Conservation (phyloP, 106 monocot species). For the Hemerocallis citrina region DNA sequence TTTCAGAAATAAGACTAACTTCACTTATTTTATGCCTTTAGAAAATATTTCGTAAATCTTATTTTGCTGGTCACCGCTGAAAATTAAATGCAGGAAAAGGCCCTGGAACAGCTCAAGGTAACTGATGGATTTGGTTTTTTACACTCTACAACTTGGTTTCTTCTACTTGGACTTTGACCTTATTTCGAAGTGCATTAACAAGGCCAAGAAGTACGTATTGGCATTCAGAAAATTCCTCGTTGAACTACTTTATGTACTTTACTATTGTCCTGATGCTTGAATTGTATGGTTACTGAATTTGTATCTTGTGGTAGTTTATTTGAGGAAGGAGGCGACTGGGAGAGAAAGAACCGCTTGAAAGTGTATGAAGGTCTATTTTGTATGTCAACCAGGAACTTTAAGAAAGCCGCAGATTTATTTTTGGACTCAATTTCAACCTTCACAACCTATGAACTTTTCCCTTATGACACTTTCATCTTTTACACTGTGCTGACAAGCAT, state of each 20-base stretch:
- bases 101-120: slow-evolving; percentile 89
- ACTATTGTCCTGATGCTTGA: background rate
- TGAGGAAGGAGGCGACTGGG: slow-evolving; percentile 99
- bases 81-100: slow-evolving; percentile 66
- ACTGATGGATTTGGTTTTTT: slow-evolving; percentile 98
- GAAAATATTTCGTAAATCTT: background rate
- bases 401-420: slow-evolving; percentile 80
- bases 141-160: slow-evolving; percentile 89
- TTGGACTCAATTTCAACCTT: slow-evolving; percentile 97
- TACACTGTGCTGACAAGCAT: slow-evolving; percentile 89
- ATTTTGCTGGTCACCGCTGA: background rate
- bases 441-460: slow-evolving; percentile 91
- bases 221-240: background rate
- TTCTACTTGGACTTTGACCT: slow-evolving; percentile 96
- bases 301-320: slow-evolving; percentile 64
- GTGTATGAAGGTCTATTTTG: slow-evolving; percentile 94
- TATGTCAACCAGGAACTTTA: slow-evolving; percentile 94
- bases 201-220: slow-evolving; percentile 80
- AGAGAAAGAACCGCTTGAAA: slow-evolving; percentile 97
- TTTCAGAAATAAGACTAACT: background rate
- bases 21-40: background rate
- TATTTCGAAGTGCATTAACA: slow-evolving; percentile 86
- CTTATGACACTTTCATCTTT: slow-evolving; percentile 94
- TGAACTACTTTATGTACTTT: background rate
- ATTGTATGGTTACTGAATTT: background rate